These are phyloP conservation scores for Sporisorium graminicola DNA, from an alignment of 1,284 basidiomycete genomes.

Conservation along the genomic window DNA sequence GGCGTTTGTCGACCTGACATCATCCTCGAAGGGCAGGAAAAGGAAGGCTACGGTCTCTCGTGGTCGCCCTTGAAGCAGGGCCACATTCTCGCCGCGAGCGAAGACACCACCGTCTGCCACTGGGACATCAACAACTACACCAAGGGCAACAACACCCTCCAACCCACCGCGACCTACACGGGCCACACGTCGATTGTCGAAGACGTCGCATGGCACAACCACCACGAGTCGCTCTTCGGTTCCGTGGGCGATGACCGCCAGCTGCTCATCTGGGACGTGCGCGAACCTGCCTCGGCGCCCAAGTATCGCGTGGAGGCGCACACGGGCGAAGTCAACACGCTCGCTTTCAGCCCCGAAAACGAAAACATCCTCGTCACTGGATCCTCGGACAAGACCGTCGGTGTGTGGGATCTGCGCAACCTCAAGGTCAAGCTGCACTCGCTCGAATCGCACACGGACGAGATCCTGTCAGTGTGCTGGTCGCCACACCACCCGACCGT, in stretches of 20 bases:
- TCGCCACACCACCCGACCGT: slow-evolving; percentile 81
- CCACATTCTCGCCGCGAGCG: slow-evolving; percentile 89
- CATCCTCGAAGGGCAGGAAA: slow-evolving; percentile 85
- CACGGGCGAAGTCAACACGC: slow-evolving; percentile 88
- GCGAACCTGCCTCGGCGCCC: slow-evolving; percentile 76
- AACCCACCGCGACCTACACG: slow-evolving; percentile 84
- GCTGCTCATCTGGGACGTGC: slow-evolving; percentile 95
- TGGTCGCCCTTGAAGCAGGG: slow-evolving; percentile 89
- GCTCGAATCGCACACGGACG: slow-evolving; percentile 93
- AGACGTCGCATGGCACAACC: slow-evolving; percentile 97
- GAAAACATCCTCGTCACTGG: slow-evolving; percentile 91
- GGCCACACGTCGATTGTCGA: slow-evolving; percentile 76
- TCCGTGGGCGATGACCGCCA: slow-evolving; percentile 97
- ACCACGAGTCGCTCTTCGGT: slow-evolving; percentile 86
- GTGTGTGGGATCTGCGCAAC: slow-evolving; percentile 88
- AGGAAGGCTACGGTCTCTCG: slow-evolving; percentile 93
- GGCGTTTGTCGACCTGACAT: slow-evolving; percentile 89
- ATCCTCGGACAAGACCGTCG: slow-evolving; percentile 93
- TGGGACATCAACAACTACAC: slow-evolving; percentile 95
- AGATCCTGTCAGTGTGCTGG: slow-evolving; percentile 94
- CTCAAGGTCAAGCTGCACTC: slow-evolving; percentile 83
- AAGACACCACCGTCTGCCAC: slow-evolving; percentile 95
- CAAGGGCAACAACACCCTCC: slow-evolving; percentile 82
- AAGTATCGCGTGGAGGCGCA: slow-evolving; percentile 82
- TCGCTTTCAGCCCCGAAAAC: slow-evolving; percentile 87